Base-by-base conservation (phyloP, 345 rosid species). In the Eutrema heterophyllum region DNA sequence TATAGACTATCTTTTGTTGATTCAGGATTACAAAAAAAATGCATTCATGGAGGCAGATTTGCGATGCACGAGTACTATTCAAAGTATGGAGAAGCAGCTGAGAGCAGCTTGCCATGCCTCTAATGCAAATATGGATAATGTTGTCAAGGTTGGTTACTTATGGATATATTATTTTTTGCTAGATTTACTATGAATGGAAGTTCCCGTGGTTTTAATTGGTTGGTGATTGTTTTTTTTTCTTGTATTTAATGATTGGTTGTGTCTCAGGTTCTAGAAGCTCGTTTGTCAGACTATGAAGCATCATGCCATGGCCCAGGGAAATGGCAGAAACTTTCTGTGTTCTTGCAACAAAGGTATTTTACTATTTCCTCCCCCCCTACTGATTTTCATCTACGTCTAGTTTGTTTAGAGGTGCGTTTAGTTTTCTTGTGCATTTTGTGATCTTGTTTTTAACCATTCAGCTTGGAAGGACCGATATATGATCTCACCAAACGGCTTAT, bases 71-170 rank as follows among this genome's bases (percentile, higher is more conserved):
- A 85, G 69, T 75, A 46, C 86, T 56, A 80, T 92, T 33, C 99
- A 87, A 74, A 86, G 85, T 51, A 92, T 96, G 99, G 99, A 89
- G 78, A 89, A 83, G 86, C 89, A 86, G 72, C 83, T 96, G 71
- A 85, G 97, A 79, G 84, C 95, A 79, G 98, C 97, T 72, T 96
- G 99, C 73, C 90, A 92, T 82, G 82, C 94, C 76, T 81, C 94
- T 65, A 86, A 86, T 83, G 93, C 92, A 44, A 90, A 72, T 80
- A 74, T 90, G 69, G 97, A 92, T 69, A 88, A 79, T 68, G 83
- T 89, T 72, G 86, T 90, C 44, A 89, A 90, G 90, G 99, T 92
- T 73, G 65, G 80, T 92, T 73, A 63, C 77, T 38, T 33, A 26
- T 70, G 43, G 33, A 38, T 66, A 40, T 48, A 1, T 40, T 0